Evolutionary conservation across 768 basidiomycete species (phyloP).

Genomic region (Boletus reticuloceps): DNA sequence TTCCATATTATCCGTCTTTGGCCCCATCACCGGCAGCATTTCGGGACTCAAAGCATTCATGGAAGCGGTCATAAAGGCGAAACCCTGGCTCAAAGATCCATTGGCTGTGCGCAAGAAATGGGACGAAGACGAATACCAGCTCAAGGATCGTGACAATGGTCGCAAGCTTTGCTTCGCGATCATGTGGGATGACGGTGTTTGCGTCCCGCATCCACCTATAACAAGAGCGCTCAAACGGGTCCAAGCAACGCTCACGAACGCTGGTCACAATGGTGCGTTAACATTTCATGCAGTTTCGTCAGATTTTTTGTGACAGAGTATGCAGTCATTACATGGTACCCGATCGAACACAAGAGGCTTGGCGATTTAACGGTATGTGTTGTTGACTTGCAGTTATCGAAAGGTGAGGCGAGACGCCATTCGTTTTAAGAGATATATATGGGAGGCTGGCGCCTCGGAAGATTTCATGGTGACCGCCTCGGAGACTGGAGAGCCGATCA

Average conservation of each 20-base stretch:
- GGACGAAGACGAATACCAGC: conserved; percentile 55
- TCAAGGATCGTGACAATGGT: conserved; percentile 58
- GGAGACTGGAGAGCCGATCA: conserved; percentile 51
- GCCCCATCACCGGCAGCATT: conserved; percentile 62
- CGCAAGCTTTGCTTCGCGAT: conserved; percentile 54
- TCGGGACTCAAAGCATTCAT: conserved; percentile 64
- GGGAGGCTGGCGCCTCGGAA: conserved; percentile 44
- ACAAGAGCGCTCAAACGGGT: conserved; percentile 54
- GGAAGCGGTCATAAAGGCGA: conserved; percentile 54
- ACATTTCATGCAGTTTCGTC: neutral
- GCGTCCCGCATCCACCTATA: conserved; percentile 64
- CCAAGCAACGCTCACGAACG: conserved; percentile 53
- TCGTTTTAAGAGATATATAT: conserved; percentile 38
- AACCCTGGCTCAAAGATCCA: conserved; percentile 71
- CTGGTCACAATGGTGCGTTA: conserved; percentile 61
- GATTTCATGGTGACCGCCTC: conserved; percentile 42
- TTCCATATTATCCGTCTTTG: conserved; percentile 67
- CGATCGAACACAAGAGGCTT: conserved; percentile 51
- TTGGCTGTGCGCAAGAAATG: conserved; percentile 55
- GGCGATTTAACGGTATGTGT: conserved; percentile 38
- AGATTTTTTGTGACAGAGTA: neutral
- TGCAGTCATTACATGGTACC: conserved; percentile 69
- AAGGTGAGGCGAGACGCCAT: neutral
- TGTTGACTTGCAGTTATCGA: conserved; percentile 5
- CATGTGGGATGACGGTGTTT: conserved; percentile 64